Conservation (phyloP, 768 basidiomycete genomes). For the Mycena rebaudengoi region DNA sequence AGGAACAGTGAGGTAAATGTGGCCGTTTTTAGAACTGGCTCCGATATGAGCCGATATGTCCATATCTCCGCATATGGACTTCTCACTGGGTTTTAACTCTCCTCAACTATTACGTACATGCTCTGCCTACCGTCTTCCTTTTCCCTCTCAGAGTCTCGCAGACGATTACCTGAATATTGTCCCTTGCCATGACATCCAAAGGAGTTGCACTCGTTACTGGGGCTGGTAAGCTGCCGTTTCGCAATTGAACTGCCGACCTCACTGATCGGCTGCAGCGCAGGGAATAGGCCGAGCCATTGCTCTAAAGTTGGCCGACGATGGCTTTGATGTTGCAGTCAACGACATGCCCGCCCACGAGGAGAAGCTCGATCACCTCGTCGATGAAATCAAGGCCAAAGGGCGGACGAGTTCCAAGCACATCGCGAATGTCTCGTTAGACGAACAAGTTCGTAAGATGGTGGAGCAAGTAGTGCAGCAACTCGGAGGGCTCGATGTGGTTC, state of each 20-base stretch:
- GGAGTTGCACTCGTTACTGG: slow-evolving; percentile 43
- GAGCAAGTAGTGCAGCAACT: slow-evolving; percentile 26
- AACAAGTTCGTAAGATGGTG: slow-evolving; percentile 34
- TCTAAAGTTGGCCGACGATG: slow-evolving; percentile 44
- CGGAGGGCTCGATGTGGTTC: slow-evolving; percentile 41
- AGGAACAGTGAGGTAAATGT: too few species aligned
- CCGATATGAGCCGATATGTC: too few species aligned
- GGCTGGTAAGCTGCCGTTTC: slow-evolving; percentile 19
- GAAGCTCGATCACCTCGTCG: slow-evolving; percentile 24
- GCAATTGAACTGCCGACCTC: not conserved
- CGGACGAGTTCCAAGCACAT: not conserved
- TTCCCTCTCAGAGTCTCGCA: too few species aligned
- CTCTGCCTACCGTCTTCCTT: too few species aligned
- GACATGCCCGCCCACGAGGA: slow-evolving; percentile 35
- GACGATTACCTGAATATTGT: too few species aligned
- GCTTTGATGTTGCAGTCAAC: slow-evolving; percentile 45
- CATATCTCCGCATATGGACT: too few species aligned
- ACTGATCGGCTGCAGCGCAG: not conserved
- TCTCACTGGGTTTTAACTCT: too few species aligned
- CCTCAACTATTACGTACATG: too few species aligned
- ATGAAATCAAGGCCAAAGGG: slow-evolving; percentile 19
- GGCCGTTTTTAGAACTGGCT: too few species aligned
- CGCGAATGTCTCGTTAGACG: slow-evolving; percentile 31
- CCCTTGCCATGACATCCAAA: slow-evolving; percentile 23
- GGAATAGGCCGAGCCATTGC: slow-evolving; percentile 44